Evolutionary conservation across 352 stramenopile species (phyloP), one percentile per base, ranked within the genome.

Genomic region (Globisporangium sylvaticum): DNA sequence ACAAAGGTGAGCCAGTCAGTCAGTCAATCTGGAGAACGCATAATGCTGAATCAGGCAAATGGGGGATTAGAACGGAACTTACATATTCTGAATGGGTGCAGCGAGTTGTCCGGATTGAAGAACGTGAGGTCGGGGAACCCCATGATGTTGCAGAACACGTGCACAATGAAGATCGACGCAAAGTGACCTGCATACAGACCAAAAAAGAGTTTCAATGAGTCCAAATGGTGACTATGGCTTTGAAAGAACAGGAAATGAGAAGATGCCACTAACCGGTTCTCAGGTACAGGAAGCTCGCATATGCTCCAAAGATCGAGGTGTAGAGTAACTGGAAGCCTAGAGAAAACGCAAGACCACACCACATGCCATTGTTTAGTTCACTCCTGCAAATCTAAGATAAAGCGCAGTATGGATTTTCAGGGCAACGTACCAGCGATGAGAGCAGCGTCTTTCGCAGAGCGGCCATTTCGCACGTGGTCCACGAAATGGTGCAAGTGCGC

Each of bases 101-200:
- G 69, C n/a, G 77, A 80, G 63, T 77, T 92, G 8, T 93, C 84
- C 1, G 81, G 81, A 34, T 81, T 88, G 65, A 94, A 91, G 67
- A 96, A 96, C 15, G 80, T 83, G 46, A 97, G 64, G 57, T 95
- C 88, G 14, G 96, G 96, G 42, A 99, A 92, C 55, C 96, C 96
- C 92, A 98, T 97, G 64, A 95, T 79, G 71, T 99, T 99, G 87
- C 96, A 99, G 67, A 98, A 98, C 20, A 95, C 77, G 75, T 99
- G 96, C 46, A 93, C 85, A 7, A 96, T 62, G 58, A 96, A 91
- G 57, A 98, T 94, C 24, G 89, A 91, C 10, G 82, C 68, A 61
- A 99, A 90, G 64, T 95, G 87, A 34, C 88, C 88, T 96, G 56
- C 22, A 64, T 10, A 61, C 44, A 37, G 32, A 56, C n/a, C n/a